These are phyloP conservation scores for Sonneratia alba DNA, from an alignment of 345 rosid genomes.

Conservation along the genomic window DNA sequence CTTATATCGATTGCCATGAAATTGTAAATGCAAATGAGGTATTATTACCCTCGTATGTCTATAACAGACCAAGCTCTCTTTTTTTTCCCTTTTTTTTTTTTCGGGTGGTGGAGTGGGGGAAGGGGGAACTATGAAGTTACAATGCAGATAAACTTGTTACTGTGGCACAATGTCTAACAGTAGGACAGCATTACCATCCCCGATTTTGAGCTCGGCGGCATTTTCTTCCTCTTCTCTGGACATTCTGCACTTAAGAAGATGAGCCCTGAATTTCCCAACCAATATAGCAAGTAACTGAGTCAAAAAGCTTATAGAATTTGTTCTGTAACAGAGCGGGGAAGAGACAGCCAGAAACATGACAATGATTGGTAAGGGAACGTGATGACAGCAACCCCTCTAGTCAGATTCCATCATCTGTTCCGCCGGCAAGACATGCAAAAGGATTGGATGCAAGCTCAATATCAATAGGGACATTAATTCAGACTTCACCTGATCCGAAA, in stretches of 20 bases:
- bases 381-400: too few species aligned
- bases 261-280: not conserved
- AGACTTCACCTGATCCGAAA: not conserved
- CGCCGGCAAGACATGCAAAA: not conserved
- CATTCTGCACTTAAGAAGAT: conserved; percentile 26
- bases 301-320: not conserved
- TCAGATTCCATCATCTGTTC: too few species aligned
- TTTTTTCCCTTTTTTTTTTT: too few species aligned
- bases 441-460: not conserved
- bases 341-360: not conserved
- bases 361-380: too few species aligned
- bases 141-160: not conserved
- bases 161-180: not conserved
- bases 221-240: conserved; percentile 97
- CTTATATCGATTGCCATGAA: not conserved
- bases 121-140: too few species aligned
- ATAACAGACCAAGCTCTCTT: too few species aligned
- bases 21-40: not conserved
- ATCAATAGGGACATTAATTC: not conserved
- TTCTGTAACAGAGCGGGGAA: not conserved
- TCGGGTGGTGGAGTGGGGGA: too few species aligned
- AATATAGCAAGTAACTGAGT: not conserved
- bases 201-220: conserved; percentile 98
- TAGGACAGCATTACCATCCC: conserved; percentile 49
- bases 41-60: too few species aligned